These are phyloP conservation scores for Incumbomyces delicatus DNA, from an alignment of 2,329 filamentous ascomycete genomes.

Conservation along the genomic window DNA sequence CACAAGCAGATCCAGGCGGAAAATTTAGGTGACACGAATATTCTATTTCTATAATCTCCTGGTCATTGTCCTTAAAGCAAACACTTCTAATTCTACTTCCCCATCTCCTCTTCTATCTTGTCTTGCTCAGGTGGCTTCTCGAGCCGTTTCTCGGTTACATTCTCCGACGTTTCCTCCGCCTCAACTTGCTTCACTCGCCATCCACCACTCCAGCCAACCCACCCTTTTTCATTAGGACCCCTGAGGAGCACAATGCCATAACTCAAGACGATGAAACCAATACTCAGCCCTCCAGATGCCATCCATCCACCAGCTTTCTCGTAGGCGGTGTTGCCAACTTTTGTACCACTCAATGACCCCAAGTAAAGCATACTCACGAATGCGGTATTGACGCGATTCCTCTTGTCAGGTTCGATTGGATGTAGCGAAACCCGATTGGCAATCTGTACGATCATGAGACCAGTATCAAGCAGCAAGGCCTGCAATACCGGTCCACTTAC, in stretches of 20 bases:
- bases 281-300: conserved; percentile 44
- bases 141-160: too few relatives aligned
- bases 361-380: conserved; percentile 69
- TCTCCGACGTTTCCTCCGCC: too few relatives aligned
- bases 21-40: too few relatives aligned
- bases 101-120: too few relatives aligned
- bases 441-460: conserved; percentile 61
- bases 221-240: conserved; percentile 47
- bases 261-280: conserved; percentile 43
- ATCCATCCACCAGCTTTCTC: conserved; percentile 45
- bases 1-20: too few relatives aligned
- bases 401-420: conserved; percentile 56
- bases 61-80: too few relatives aligned
- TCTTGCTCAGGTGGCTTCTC: too few relatives aligned
- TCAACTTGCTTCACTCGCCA: conserved; percentile 23
- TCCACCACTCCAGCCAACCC: conserved; percentile 52
- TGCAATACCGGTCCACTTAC: conserved; percentile 64
- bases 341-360: conserved; percentile 62
- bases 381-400: conserved; percentile 68
- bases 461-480: conserved; percentile 59
- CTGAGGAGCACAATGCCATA: conserved; percentile 38
- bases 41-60: too few relatives aligned
- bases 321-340: conserved; percentile 48
- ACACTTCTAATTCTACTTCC: too few relatives aligned
- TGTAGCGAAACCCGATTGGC: conserved; percentile 63